Conservation (phyloP, 2,329 filamentous ascomycete genomes). For the Microdochium bolleyi region DNA sequence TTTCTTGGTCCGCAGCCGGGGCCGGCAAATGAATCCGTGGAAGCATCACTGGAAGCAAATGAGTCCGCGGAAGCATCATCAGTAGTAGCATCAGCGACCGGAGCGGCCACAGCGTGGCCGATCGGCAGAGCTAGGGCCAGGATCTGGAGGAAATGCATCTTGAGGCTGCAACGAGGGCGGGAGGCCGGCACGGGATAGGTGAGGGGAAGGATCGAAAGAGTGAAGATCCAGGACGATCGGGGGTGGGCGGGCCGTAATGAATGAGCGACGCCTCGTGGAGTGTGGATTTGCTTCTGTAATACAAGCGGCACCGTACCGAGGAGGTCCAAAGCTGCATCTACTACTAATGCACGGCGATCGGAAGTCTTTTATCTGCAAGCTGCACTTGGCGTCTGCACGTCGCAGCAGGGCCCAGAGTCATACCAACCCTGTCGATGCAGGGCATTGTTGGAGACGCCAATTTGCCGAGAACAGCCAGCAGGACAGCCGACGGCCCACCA, state of each 20-base stretch:
- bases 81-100: too few relatives aligned
- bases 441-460: too few relatives aligned
- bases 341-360: background rate
- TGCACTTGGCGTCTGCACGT: background rate
- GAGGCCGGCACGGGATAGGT: too few relatives aligned
- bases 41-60: background rate
- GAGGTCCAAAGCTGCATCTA: background rate
- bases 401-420: too few relatives aligned
- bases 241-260: background rate
- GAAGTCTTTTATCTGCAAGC: background rate
- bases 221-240: background rate
- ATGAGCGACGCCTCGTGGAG: background rate
- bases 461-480: too few relatives aligned
- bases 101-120: background rate
- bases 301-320: background rate
- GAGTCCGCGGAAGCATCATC: background rate
- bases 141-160: background rate
- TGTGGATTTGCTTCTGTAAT: background rate
- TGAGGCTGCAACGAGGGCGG: too few relatives aligned
- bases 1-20: slow-evolving; percentile 4
- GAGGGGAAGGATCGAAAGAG: too few relatives aligned
- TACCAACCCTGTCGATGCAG: too few relatives aligned
- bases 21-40: background rate
- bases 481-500: too few relatives aligned
- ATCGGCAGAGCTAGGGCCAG: background rate